Base-by-base conservation (phyloP, 1,284 basidiomycete genomes). In the Melampsora occidentalis region DNA sequence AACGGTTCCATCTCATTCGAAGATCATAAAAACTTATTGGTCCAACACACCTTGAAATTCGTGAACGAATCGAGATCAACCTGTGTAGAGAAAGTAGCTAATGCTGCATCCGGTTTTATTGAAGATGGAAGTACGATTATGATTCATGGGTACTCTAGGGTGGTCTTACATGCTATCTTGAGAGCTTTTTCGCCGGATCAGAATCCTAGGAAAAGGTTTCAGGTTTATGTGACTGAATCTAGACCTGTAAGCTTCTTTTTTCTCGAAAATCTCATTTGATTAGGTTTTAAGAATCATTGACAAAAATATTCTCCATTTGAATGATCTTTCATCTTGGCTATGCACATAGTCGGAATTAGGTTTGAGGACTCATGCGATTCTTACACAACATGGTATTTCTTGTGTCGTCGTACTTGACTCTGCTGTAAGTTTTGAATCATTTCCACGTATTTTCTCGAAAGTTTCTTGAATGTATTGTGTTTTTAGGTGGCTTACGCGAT, bases 181-280 rank as follows among this genome's bases (percentile, higher is more conserved):
- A 87, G 90, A 78, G 83, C 84, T 1, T 71, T 63, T 71, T 71
- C 70, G 10, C 70, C 70, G 35, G 94, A 95, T 7, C 91, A 96
- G 83, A 87, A 90, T 81, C 84, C 85, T 79, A 89, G 89, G 82
- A 98, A 97, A 85, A 88, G 94, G 73, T 94, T 99, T 84, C 92
- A 91, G 81, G 96, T 99, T 61, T 99, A 94, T 83, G 97, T 99
- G 71, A 97, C 97, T 73, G 94, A 97, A 87, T 92, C 93, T 49
- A 87, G 94, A 79, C 94, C 94, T 80, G 88, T 89, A 82, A 90
- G 86, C 91, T 7, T 80, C 81, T 69, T 28, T 22, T n/a, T 46
- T 22, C 3, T 25, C n/a, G 6, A 39, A 3, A 28, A 28, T 28
- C 1, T 28, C 28, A 28, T 5, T 46, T 22, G 65, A 10, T 39